Base-by-base conservation (phyloP, 805 yeast species). In the Saturnispora zaruensis region DNA sequence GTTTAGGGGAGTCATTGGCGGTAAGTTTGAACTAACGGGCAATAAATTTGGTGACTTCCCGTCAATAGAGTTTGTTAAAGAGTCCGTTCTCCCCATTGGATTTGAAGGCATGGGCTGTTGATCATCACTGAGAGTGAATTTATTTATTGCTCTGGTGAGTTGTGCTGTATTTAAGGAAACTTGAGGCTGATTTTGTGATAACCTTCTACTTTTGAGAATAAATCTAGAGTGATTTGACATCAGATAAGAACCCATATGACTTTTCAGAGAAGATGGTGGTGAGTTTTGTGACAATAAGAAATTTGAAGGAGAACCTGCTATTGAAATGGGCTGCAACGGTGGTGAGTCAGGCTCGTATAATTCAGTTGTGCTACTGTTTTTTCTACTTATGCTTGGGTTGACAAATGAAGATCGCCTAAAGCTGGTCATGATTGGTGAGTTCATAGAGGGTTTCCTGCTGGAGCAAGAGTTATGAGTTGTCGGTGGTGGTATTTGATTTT, bases 241-340 rank as follows among this genome's bases (percentile, higher is more conserved):
- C 16, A 45, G 8, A 25, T 46, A 46, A n/a, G 49, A 26, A 30
- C 49, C 45, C 45, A 41, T 42, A n/a, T 48, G 42, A 16, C 21
- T 43, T 18, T 66, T 54, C 57, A 58, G 48, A 1, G 70, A 65
- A 11, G 55, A 56, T 16, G 82, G 81, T 1, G 82, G 82, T 0
- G 82, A 75, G 47, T 73, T 74, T 20, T 75, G 70, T n/a, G 72
- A 67, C 42, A 78, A 62, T 71, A 77, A 73, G 53, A 78, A 76
- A 45, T 76, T 61, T 4, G 81, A 76, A 1, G 83, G 83, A 0
- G 81, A 76, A 5, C 78, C 79, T 2, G 76, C 74, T 14, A 77
- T 45, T 4, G 80, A 75, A 0, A 74, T 70, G 2, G 83, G 81
- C 41, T 66, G 73, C 47, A 78, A 63, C 48, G 68, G 67, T 0